These are phyloP conservation scores for Fusarium annulatum DNA, from an alignment of 2,329 filamentous ascomycete species.

Conservation along the genomic window DNA sequence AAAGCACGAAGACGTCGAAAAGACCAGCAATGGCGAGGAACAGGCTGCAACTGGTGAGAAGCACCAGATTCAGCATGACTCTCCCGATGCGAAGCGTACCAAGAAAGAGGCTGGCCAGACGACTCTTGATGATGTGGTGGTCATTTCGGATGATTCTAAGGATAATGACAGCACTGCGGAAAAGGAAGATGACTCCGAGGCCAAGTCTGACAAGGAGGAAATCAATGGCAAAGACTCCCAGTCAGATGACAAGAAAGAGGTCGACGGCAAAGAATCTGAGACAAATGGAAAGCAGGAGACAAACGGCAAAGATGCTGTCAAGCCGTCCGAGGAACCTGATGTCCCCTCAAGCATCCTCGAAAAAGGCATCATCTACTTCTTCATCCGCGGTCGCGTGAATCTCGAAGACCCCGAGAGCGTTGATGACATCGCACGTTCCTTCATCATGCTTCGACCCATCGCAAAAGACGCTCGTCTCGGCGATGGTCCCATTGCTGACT, in stretches of 20 bases:
- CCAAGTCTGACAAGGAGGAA: background rate
- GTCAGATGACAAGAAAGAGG: background rate
- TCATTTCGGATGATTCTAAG: background rate
- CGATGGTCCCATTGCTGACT: slow-evolving; percentile 59
- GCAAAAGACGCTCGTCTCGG: slow-evolving; percentile 72
- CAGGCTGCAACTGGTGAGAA: slow-evolving; percentile 41
- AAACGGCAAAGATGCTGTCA: slow-evolving; percentile 31
- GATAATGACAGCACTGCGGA: slow-evolving; percentile 7
- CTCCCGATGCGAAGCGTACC: slow-evolving; percentile 43
- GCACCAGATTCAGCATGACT: slow-evolving; percentile 44
- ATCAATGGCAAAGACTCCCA: slow-evolving; percentile 8
- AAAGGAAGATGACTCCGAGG: slow-evolving; percentile 1
- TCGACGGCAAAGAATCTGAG: slow-evolving; percentile 7
- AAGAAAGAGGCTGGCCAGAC: slow-evolving; percentile 41
- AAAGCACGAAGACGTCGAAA: background rate
- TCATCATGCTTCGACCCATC: slow-evolving; percentile 81
- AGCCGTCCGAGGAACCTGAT: slow-evolving; percentile 38
- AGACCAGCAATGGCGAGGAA: slow-evolving; percentile 21
- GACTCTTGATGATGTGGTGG: slow-evolving; percentile 36
- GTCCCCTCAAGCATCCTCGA: slow-evolving; percentile 73
- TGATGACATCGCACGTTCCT: slow-evolving; percentile 79
- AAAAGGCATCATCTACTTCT: slow-evolving; percentile 93
- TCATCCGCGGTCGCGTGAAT: slow-evolving; percentile 81
- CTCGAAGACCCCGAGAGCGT: slow-evolving; percentile 76
- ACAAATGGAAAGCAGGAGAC: background rate